These are phyloP conservation scores for Trichoderma citrinoviride DNA, from an alignment of 2,329 filamentous ascomycete genomes.

Conservation along the genomic window DNA sequence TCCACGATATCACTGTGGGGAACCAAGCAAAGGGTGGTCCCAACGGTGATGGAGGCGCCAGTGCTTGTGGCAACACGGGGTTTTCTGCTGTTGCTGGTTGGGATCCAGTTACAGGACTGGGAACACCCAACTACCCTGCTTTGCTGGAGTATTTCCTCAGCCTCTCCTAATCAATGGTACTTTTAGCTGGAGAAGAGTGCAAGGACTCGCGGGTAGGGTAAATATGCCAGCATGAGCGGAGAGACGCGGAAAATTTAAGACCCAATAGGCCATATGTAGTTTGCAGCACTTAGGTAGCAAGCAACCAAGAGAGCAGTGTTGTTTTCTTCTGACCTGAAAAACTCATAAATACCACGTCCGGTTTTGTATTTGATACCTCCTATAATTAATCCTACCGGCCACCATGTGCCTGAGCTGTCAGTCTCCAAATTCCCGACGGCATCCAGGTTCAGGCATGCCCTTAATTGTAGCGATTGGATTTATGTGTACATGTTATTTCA, in stretches of 20 bases:
- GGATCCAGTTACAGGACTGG: conserved; percentile 26
- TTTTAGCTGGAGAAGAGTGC: neutral
- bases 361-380: no score
- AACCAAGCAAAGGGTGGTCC: conserved; percentile 25
- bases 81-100: conserved; percentile 26
- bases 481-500: no score
- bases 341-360: no score
- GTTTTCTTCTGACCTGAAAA: no score
- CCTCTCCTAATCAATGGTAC: neutral
- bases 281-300: no score
- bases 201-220: neutral
- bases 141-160: conserved; percentile 44
- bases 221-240: neutral
- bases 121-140: conserved; percentile 25
- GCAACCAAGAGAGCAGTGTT: no score
- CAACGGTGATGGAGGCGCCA: conserved; percentile 8
- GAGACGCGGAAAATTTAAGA: neutral
- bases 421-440: no score
- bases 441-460: no score
- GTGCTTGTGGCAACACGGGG: conserved; percentile 24
- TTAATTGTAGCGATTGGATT: no score
- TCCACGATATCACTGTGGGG: conserved; percentile 24
- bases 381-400: no score
- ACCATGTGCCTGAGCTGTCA: no score
- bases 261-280: no score